Conservation (phyloP, 108 stramenopile genomes). For the Fistulifera pelliculosa region DNA sequence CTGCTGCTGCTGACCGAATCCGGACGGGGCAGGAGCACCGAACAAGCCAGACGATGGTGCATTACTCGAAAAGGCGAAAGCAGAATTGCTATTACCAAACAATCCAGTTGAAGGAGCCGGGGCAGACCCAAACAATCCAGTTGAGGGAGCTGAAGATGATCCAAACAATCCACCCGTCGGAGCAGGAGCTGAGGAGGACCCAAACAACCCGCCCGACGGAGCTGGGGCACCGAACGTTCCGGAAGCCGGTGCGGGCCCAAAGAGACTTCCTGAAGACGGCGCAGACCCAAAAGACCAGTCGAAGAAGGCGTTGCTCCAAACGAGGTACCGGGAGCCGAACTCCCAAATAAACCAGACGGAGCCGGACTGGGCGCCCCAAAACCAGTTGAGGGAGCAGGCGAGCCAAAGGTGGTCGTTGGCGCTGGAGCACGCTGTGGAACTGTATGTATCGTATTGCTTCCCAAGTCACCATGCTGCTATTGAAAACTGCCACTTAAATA, state of each 20-base stretch:
- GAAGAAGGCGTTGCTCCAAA: slow-evolving; percentile 16
- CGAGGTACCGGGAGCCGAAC: neutral
- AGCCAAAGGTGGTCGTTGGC: slow-evolving; percentile 26
- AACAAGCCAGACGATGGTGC: slow-evolving; percentile 15
- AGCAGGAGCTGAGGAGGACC: slow-evolving; percentile 42
- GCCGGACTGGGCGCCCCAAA: slow-evolving; percentile 17
- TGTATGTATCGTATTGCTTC: slow-evolving; percentile 33
- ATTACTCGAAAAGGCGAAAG: slow-evolving; percentile 9
- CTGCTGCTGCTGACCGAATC: slow-evolving; percentile 14
- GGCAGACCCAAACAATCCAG: slow-evolving; percentile 32
- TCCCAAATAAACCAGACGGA: slow-evolving; percentile 9
- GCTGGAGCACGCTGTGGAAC: slow-evolving; percentile 22
- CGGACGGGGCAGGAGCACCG: slow-evolving; percentile 32
- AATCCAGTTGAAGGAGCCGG: slow-evolving; percentile 21
- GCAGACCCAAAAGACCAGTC: slow-evolving; percentile 26
- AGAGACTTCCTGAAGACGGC: slow-evolving; percentile 15
- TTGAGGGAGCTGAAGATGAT: slow-evolving; percentile 56
- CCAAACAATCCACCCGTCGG: slow-evolving; percentile 26
- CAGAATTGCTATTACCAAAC: slow-evolving; percentile 11
- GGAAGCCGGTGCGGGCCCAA: slow-evolving; percentile 5
- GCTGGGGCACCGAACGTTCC: slow-evolving; percentile 26
- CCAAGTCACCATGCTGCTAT: slow-evolving; percentile 39
- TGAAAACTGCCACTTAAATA: too few relatives aligned
- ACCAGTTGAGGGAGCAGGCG: slow-evolving; percentile 16
- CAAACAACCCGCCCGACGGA: slow-evolving; percentile 27